Conservation (phyloP, 202 grass and related monocot species). For the Zoysia matrella region DNA sequence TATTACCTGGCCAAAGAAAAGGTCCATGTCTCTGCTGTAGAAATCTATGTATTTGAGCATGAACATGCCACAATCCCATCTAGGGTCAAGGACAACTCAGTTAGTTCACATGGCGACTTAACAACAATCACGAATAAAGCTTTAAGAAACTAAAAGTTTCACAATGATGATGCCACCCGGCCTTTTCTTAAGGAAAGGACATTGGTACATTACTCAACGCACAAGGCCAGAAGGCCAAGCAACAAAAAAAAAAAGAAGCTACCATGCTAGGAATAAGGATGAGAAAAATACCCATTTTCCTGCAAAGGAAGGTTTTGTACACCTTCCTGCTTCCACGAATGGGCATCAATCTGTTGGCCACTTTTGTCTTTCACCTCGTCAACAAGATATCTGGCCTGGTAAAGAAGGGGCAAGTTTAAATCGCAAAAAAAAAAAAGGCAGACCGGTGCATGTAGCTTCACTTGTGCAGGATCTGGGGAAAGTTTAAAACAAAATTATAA, state of each 20-base stretch:
- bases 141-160: neutral
- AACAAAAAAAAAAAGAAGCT: slow-evolving; percentile 9
- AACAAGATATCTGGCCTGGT: slow-evolving; percentile 81
- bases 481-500: neutral
- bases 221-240: neutral
- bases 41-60: slow-evolving; percentile 93
- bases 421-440: neutral
- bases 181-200: neutral
- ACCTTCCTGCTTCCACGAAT: slow-evolving; percentile 78
- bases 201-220: slow-evolving; percentile 6
- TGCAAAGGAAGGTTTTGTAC: slow-evolving; percentile 80
- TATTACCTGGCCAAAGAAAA: slow-evolving; percentile 78
- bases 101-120: slow-evolving; percentile 18
- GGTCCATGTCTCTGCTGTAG: slow-evolving; percentile 75
- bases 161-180: neutral
- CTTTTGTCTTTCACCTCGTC: slow-evolving; percentile 97
- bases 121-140: neutral
- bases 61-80: slow-evolving; percentile 98
- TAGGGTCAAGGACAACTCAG: slow-evolving; percentile 19
- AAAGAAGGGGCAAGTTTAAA: slow-evolving; percentile 7
- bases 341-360: slow-evolving; percentile 62
- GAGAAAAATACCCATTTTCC: slow-evolving; percentile 77
- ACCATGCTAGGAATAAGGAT: slow-evolving; percentile 22
- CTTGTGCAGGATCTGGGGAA: too few species aligned
- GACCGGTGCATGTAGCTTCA: too few species aligned